Evolutionary conservation across 2,329 filamentous ascomycete genomes (phyloP).

Genomic region (Aspergillus chevalieri): DNA sequence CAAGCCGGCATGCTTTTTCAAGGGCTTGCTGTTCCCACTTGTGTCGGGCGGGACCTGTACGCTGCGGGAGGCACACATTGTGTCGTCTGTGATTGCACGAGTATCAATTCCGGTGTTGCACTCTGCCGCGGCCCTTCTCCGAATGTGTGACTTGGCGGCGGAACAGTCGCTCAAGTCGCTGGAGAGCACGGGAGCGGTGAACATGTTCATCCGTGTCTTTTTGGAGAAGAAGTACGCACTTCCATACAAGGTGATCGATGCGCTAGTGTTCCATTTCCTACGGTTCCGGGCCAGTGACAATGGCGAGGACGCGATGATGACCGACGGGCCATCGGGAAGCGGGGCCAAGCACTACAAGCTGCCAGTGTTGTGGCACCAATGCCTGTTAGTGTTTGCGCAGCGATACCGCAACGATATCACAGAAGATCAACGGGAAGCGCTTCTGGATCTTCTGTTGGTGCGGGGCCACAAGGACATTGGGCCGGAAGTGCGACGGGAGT

Average conservation of each 20-base stretch:
- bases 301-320: constrained; percentile 48
- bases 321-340: constrained; percentile 34
- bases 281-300: constrained; percentile 68
- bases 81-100: constrained; percentile 76
- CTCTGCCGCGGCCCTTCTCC: constrained; percentile 83
- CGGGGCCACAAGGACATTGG: constrained; percentile 84
- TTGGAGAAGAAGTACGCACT: constrained; percentile 96
- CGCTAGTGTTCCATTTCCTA: constrained; percentile 92
- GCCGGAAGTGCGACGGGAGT: constrained; percentile 80
- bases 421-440: constrained; percentile 84
- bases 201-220: constrained; percentile 88
- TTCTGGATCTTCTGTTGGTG: constrained; percentile 78
- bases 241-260: constrained; percentile 89
- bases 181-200: constrained; percentile 84
- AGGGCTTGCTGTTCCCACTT: constrained; percentile 88
- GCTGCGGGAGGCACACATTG: constrained; percentile 82
- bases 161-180: constrained; percentile 72
- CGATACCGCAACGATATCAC: constrained; percentile 94
- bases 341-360: constrained; percentile 58
- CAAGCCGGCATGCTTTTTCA: constrained; percentile 94
- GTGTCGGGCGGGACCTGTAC: constrained; percentile 83
- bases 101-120: constrained; percentile 87
- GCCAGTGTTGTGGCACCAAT: constrained; percentile 95
- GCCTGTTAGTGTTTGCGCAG: constrained; percentile 83
- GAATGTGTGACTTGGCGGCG: constrained; percentile 88